phyloP scores from a whole-genome alignment of 164 flowering plant genomes.

The Vitis rotundifolia region DNA sequence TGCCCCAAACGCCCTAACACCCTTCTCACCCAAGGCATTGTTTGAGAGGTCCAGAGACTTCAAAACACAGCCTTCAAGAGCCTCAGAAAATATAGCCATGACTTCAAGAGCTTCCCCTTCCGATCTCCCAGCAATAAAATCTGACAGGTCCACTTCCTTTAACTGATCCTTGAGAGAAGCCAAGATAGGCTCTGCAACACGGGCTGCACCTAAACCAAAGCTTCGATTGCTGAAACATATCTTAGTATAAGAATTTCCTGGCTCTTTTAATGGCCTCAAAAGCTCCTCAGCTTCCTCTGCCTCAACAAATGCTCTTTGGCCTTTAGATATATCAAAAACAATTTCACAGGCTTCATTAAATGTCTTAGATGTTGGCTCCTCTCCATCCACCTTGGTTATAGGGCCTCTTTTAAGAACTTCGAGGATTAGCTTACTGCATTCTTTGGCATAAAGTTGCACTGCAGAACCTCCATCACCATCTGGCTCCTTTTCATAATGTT shows the following conservation, averaged over 20 bases:
- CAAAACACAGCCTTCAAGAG: conserved; percentile 69
- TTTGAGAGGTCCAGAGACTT: conserved; percentile 73
- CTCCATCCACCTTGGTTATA: conserved; percentile 25
- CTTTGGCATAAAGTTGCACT: conserved; percentile 91
- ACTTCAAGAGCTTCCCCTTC: conserved; percentile 89
- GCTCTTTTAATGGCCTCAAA: conserved; percentile 58
- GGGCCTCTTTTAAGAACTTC: conserved; percentile 76
- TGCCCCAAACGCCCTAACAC: conserved; percentile 80
- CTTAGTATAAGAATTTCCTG: conserved; percentile 61
- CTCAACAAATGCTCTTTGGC: conserved; percentile 68
- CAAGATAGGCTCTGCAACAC: conserved; percentile 75
- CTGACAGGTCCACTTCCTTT: conserved; percentile 84
- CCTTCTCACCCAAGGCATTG: conserved; percentile 96
- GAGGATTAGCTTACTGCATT: conserved; percentile 79
- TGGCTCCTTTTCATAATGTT: conserved; percentile 75
- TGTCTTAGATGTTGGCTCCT: conserved; percentile 18
- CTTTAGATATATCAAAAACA: conserved; percentile 79
- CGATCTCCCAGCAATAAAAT: conserved; percentile 87
- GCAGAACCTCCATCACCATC: conserved; percentile 98
- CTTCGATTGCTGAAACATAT: conserved; percentile 95
- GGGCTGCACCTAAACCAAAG: conserved; percentile 80
- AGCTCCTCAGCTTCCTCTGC: conserved; percentile 78
- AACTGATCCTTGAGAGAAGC: conserved; percentile 64
- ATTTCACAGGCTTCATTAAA: conserved; percentile 25
- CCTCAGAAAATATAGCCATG: conserved; percentile 69